These are phyloP conservation scores for Batkoa obscura DNA, from an alignment of 371 early-diverging fungal genomes.

Conservation along the genomic window DNA sequence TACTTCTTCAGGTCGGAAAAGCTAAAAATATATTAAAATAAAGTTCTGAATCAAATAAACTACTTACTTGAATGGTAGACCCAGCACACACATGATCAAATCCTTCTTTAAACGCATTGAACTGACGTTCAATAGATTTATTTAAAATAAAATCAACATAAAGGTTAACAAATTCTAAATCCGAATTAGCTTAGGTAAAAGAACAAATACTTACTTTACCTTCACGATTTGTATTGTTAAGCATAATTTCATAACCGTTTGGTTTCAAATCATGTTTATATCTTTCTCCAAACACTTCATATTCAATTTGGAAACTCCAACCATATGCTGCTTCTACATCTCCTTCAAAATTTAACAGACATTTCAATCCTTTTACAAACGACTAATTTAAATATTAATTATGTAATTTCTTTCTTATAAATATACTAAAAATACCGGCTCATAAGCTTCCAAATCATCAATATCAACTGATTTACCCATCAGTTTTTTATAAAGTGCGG, in stretches of 20 bases:
- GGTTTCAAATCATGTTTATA: constrained; percentile 44
- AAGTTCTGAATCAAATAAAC: neutral
- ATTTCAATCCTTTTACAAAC: constrained; percentile 58
- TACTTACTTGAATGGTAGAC: constrained; percentile 44
- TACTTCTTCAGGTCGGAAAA: constrained; percentile 86
- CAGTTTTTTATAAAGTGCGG: constrained; percentile 82
- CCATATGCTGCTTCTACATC: constrained; percentile 71
- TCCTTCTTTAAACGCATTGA: constrained; percentile 74
- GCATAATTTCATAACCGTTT: constrained; percentile 40
- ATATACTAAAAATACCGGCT: constrained; percentile 19
- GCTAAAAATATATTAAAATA: constrained; percentile 14
- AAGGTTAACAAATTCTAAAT: constrained; percentile 37
- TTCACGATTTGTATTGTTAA: constrained; percentile 48
- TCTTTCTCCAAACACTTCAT: constrained; percentile 49
- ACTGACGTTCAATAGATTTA: constrained; percentile 50
- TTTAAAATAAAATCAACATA: constrained; percentile 36
- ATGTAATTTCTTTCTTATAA: neutral
- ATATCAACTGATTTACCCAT: constrained; percentile 24
- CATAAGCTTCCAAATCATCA: constrained; percentile 28
- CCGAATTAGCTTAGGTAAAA: neutral
- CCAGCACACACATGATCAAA: constrained; percentile 71
- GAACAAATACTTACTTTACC: neutral
- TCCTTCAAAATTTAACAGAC: constrained; percentile 36
- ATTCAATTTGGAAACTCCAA: constrained; percentile 58
- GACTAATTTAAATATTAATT: constrained; percentile 16